phyloP scores from a whole-genome alignment of 108 stramenopile species.

The Nannochloropsis gaditana region DNA sequence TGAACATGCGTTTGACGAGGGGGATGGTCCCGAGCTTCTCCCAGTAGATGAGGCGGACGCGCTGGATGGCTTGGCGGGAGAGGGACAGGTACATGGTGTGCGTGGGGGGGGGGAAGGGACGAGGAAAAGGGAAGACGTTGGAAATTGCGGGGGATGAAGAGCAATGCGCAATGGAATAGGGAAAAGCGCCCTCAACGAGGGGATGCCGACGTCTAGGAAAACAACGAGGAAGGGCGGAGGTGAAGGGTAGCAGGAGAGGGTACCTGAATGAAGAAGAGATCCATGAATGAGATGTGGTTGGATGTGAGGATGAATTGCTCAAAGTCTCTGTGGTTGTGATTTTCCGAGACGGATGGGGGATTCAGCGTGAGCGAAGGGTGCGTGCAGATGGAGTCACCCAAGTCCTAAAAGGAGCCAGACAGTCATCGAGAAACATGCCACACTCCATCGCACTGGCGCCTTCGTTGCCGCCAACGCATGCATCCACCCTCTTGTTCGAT shows the following conservation, averaged over 20 bases:
- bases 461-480: too few species aligned
- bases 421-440: too few species aligned
- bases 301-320: not conserved
- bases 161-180: too few species aligned
- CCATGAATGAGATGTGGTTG: slow-evolving; percentile 13
- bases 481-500: too few species aligned
- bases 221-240: not conserved
- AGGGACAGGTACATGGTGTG: not conserved
- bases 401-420: too few species aligned
- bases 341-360: too few species aligned
- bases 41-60: slow-evolving; percentile 19
- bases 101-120: not conserved
- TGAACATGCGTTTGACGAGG: not conserved
- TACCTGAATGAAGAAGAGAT: not conserved
- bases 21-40: not conserved
- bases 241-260: not conserved
- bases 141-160: too few species aligned
- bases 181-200: too few species aligned
- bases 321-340: not conserved
- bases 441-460: too few species aligned
- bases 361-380: too few species aligned
- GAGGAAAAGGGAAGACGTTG: not conserved
- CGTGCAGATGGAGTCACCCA: too few species aligned
- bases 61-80: not conserved
- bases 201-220: too few species aligned